Evolutionary conservation across 2,329 filamentous ascomycete species (phyloP), one percentile per base, ranked within the genome.

Genomic region (Neofusicoccum kwambonambiense): DNA sequence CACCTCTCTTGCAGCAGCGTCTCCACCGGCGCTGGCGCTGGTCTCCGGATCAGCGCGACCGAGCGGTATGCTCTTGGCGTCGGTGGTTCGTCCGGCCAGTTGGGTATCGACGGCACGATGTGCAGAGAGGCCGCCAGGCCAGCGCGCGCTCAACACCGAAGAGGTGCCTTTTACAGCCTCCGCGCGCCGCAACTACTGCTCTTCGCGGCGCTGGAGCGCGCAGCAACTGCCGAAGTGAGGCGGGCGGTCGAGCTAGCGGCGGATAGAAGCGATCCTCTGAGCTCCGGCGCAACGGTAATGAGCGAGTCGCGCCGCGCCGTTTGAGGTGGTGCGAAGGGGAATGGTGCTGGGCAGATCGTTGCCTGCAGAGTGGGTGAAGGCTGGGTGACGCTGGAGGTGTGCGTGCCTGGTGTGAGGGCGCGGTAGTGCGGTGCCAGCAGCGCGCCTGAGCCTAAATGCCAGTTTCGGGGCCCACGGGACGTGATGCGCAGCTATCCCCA

Each of bases 21-120:
- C 56, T 60, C 56, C 56, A 60, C 56, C 56, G 42, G 42, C 42
- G n/a, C 56, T 47, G 56, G 56, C 56, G 8, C 42, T 47, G 42
- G 56, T 60, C 56, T 60, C 56, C 56, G 56, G 56, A 60, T 60
- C 56, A 60, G 56, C 56, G 56, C 42, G 56, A 15, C 56, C 42
- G 56, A 60, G 56, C 56, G 41, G 41, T 42, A 31, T 27, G 17
- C 19, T 39, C 56, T 60, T 60, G 56, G 56, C 56, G 41, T 19
- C 42, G 56, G 42, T 60, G 41, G 56, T 60, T 47, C 56, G 44
- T 60, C 56, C 56, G 56, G 42, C 31, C 15, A 27, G 9, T 45
- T 60, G 56, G 56, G 13, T 47, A 47, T 37, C 42, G 31, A 27
- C 56, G 50, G 34, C 34, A n/a, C 19, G 34, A 19, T 39, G 31